A percentile compares a stretch with the other conserved stretches of the same genome.
Conservation (phyloP, 2,329 filamentous ascomycete species). For the Pyrenophora teres region DNA sequence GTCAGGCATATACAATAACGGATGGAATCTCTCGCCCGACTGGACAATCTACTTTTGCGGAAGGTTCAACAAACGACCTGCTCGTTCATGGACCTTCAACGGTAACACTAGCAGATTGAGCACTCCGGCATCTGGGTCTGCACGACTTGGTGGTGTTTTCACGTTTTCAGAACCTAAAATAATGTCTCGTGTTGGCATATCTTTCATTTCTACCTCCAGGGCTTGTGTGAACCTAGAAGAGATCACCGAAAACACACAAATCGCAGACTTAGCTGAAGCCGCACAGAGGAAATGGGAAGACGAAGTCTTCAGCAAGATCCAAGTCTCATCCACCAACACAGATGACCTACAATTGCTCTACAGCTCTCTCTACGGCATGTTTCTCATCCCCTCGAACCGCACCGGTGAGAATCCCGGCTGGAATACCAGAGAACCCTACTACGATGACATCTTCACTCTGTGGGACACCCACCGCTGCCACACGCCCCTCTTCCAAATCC, state of each 20-base stretch:
- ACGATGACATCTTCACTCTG: constrained; percentile 72
- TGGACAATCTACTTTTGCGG: constrained; percentile 70
- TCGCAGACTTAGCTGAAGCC: constrained; percentile 53
- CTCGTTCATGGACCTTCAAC: constrained; percentile 36
- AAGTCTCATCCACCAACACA: constrained; percentile 61
- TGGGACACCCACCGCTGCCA: constrained; percentile 70
- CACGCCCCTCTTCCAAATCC: constrained; percentile 66
- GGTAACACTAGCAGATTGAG: constrained; percentile 26
- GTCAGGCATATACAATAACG: constrained; percentile 66
- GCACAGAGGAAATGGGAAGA: constrained; percentile 63
- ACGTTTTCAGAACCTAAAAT: constrained; percentile 56
- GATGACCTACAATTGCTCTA: constrained; percentile 67
- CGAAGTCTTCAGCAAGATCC: constrained; percentile 66
- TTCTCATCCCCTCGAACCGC: constrained; percentile 70
- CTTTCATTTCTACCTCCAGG: constrained; percentile 66
- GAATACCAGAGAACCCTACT: constrained; percentile 69
- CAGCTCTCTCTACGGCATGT: constrained; percentile 71
- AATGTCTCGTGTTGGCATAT: constrained; percentile 67
- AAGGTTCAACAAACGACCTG: constrained; percentile 56
- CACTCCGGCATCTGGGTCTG: constrained; percentile 23
- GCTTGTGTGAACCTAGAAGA: constrained; percentile 65
- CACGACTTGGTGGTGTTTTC: constrained; percentile 56
- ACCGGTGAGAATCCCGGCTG: constrained; percentile 73
- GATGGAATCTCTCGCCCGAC: constrained; percentile 66
- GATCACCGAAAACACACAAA: constrained; percentile 54